Base-by-base conservation (phyloP, 148 eudicot species). In the Nepenthes mirabilis region DNA sequence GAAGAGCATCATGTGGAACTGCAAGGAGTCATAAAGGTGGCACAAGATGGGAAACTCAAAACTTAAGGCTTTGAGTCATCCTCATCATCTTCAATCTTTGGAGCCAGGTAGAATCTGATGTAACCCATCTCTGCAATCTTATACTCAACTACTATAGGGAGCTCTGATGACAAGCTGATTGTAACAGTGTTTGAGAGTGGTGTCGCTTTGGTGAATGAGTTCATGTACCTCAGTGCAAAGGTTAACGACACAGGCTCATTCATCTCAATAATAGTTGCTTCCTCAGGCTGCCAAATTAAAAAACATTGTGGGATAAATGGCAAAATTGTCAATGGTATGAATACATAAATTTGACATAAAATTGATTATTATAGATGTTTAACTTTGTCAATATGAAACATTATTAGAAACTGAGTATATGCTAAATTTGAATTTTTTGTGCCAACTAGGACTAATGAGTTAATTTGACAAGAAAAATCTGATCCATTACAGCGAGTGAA, bases 71-170 rank as follows among this genome's bases (percentile, higher is more conserved):
- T 75, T 2, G 70, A 66, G 58, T 82, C 88, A 23, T 86, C 86
- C 37, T 86, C 95, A 54, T 90, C 95, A 62, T 90, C 97, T 70
- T 90, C 97, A 1, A 90, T 86, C 73, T 90, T 90, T 62, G 97
- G 91, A 55, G 95, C 91, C 82, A 90, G 61, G 70, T 90, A 90
- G 76, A 82, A 90, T 70, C 97, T 74, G 59, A 90, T 75, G 58
- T 90, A 82, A 37, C 97, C 95, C 97, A 90, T 86, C 68, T 90
- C 97, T 14, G 95, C 95, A 66, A 90, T 90, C 78, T 90, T 90
- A 79, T 90, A 90, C 76, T 84, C 95, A 0, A 84, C 91, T 53
- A 86, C 97, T 45, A 87, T 84, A 1, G 95, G 97, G 52, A 87
- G 85, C 78, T 90, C 97, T 0, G 91, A 86, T 36, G 97, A 90